Evolutionary conservation across 2,329 filamentous ascomycete genomes (phyloP), one percentile per base, ranked within the genome.

Genomic region (Coniosporium tulheliwenetii): DNA sequence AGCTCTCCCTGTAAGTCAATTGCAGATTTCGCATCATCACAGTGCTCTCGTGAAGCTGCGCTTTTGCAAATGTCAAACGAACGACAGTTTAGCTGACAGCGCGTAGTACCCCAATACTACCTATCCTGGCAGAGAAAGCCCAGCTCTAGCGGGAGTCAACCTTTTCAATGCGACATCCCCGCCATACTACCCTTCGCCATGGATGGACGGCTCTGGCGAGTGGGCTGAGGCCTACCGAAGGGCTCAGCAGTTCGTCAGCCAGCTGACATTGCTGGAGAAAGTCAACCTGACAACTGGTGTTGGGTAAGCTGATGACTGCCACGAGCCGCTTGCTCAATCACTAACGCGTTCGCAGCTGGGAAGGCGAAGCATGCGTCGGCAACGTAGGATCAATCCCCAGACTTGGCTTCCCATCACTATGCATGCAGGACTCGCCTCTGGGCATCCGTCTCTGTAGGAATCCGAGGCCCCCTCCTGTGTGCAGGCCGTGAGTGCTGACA

Each of bases 281-380:
- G 85, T 96, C 60, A 96, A 96, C 59, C 59, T 98, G 47, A 96
- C 89, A 2, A 95, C 87, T 1, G 89, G 89, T 58, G 75, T 81
- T 47, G 86, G 86, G 74, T 89, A 63, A 59, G 77, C 49, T 34
- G 32, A 45, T 44, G 42, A 36, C 43, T 36, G 15, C 32, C 1
- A 2, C 16, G 30, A 10, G 30, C 36, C 14, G 30, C 35, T 2
- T n/a, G 13, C 37, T 10, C 2, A 19, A 30, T 36, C 31, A 44
- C 47, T 54, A 39, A 57, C 36, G 19, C 30, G 19, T 30, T 14
- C 30, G 10, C 40, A 77, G 76, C 36, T 85, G 79, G 79, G 58
- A 71, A 58, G 64, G 73, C 39, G 82, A 83, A 45, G 69, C 72
- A 47, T 91, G 85, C 50, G 85, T 93, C 10, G 86, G 86, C 45